A percentile compares a stretch with the other conserved stretches of the same genome.
Conservation (phyloP, 1,139 yeast genomes). For the Kodamaea anthophila region DNA sequence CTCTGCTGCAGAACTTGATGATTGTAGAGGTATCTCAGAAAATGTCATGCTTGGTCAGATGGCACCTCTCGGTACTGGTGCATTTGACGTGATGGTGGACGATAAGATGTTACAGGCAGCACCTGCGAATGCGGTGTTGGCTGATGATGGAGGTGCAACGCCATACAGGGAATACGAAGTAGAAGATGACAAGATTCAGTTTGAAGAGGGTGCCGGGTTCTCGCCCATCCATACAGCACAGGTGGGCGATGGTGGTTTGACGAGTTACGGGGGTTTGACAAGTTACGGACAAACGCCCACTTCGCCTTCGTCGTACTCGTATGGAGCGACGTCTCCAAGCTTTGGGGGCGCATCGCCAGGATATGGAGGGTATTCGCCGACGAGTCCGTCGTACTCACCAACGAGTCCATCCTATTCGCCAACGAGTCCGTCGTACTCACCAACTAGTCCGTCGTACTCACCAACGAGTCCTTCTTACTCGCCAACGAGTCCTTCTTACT, state of each 20-base stretch:
- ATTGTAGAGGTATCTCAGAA: conserved; percentile 97
- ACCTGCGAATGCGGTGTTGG: conserved; percentile 48
- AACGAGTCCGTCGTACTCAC: conserved; percentile 55
- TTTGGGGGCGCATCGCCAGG: conserved; percentile 65
- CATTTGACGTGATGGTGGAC: conserved; percentile 93
- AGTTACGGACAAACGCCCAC: conserved; percentile 76
- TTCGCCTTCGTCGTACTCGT: conserved; percentile 45
- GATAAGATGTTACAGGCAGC: conserved; percentile 75
- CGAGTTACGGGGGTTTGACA: conserved; percentile 87
- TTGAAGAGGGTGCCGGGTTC: conserved; percentile 82
- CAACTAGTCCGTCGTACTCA: conserved; percentile 43
- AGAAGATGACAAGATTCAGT: conserved; percentile 67
- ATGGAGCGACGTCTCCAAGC: conserved; percentile 36
- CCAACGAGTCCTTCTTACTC: conserved; percentile 51
- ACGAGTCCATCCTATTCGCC: conserved; percentile 73
- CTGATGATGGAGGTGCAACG: conserved; percentile 83
- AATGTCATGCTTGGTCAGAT: conserved; percentile 96
- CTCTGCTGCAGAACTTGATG: conserved; percentile 95
- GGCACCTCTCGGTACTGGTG: conserved; percentile 98
- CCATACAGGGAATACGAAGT: conserved; percentile 84
- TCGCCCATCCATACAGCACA: conserved; percentile 93
- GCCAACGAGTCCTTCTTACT: conserved; percentile 70
- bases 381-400: conserved; percentile 53
- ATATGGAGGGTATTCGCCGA: conserved; percentile 44
- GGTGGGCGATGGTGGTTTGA: conserved; percentile 63